Evolutionary conservation across 1,284 basidiomycete species (phyloP), one percentile per base, ranked within the genome.

Genomic region (Mycosarcoma mackinlayi): DNA sequence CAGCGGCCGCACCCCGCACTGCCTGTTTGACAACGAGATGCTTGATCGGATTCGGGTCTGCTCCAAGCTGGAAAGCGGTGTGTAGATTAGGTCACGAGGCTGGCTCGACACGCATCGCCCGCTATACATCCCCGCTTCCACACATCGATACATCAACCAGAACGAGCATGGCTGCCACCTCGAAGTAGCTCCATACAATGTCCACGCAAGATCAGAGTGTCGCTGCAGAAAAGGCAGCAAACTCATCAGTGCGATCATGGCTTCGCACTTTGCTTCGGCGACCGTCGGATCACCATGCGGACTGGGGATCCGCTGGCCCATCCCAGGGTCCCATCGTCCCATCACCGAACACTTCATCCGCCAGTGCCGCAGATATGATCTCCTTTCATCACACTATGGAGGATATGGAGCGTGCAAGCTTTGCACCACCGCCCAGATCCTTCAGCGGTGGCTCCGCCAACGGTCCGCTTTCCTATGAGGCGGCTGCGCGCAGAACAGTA

Each of bases 341-440:
- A n/a, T n/a, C n/a, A n/a, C n/a, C n/a, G n/a, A n/a, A n/a, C n/a
- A n/a, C n/a, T 8, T 11, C 31, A n/a, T 10, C 44, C n/a, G 16
- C 40, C 1, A 46, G 10, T 6, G 49, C 48, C 3, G 30, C 59
- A 7, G 55, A 71, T 35, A 66, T 71, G 63, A 65, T 71, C 59
- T 71, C 63, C 7, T 71, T 71, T 30, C 68, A 71, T 30, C 62
- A 71, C 18, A 61, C 63, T 9, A 54, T 65, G 41, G 63, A 62
- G 14, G 57, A 60, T 25, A 30, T 54, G 3, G 61, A 70, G 3
- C 56, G 47, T 14, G 49, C 67, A 0, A 24, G 18, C 25, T 61
- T 64, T 37, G 37, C 58, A 3, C 67, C 67, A 18, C 60, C 66
- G 16, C 52, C 56, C 8, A 59, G 60, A 35, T 69, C 66, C 9